Percentiles rank a stretch among this genome's conserved stretches.
These are phyloP conservation scores for Nannochloropsis oceanica DNA, from an alignment of 108 stramenopile species.

Conservation along the genomic window DNA sequence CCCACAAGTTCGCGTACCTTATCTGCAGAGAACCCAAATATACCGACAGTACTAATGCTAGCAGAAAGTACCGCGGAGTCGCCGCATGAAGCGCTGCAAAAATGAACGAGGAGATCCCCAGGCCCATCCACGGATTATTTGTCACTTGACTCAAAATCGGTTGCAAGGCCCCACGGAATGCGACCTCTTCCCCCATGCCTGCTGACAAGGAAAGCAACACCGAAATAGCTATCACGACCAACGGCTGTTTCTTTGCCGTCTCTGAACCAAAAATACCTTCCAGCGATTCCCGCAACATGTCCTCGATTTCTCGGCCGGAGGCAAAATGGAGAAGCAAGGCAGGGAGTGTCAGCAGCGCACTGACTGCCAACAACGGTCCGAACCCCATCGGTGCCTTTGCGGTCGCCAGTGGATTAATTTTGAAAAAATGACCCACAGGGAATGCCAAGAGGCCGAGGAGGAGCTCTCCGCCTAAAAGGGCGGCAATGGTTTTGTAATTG, in stretches of 20 bases:
- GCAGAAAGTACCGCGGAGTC: background rate
- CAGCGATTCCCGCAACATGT: background rate
- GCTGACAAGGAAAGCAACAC: background rate
- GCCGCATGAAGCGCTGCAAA: background rate
- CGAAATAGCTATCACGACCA: background rate
- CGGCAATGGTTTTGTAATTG: background rate
- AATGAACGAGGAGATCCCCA: background rate
- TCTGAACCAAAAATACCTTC: background rate
- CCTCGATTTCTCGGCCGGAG: background rate
- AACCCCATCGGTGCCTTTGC: background rate
- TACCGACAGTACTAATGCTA: background rate
- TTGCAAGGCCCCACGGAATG: background rate
- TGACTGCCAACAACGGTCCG: background rate
- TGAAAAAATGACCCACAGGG: background rate
- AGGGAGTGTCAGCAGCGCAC: background rate
- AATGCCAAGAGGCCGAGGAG: background rate
- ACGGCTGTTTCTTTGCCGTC: background rate
- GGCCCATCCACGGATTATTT: background rate
- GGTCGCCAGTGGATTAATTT: background rate
- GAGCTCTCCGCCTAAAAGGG: background rate
- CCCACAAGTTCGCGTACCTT: background rate
- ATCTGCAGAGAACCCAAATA: background rate
- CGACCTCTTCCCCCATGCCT: background rate
- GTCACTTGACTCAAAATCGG: background rate
- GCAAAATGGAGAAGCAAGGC: background rate